Evolutionary conservation across 1,284 basidiomycete genomes (phyloP).

Genomic region (Leccinum fallax): DNA sequence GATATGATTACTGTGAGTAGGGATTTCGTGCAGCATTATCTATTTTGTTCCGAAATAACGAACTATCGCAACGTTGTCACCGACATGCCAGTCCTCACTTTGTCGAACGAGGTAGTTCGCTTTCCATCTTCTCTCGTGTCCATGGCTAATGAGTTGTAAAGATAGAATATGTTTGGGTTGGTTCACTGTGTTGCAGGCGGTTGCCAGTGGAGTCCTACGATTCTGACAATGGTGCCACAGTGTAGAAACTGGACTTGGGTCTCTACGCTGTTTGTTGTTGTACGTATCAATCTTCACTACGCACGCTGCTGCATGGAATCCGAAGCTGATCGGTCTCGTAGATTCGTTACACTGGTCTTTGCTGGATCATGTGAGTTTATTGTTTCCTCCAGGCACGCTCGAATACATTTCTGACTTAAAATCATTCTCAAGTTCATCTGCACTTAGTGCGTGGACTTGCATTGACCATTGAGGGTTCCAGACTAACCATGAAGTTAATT

Average conservation of each 20-base stretch:
- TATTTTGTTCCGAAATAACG: neutral
- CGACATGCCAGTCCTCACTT: neutral
- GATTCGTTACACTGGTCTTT: slow-evolving; percentile 22
- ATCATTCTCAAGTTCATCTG: neutral
- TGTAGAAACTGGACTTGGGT: slow-evolving; percentile 18
- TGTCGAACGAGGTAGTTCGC: slow-evolving; percentile 1
- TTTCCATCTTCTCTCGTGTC: too few relatives aligned
- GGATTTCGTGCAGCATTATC: neutral
- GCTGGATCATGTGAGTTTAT: slow-evolving; percentile 11
- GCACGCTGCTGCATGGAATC: neutral
- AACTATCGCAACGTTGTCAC: neutral
- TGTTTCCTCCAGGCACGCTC: too few relatives aligned
- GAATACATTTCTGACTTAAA: neutral
- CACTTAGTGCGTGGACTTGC: slow-evolving; percentile 2
- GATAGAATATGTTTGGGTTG: slow-evolving; percentile 16
- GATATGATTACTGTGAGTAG: slow-evolving; percentile 7
- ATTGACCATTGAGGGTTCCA: neutral
- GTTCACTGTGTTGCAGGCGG: neutral
- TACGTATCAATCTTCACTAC: neutral
- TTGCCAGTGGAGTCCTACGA: neutral
- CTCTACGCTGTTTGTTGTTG: slow-evolving; percentile 18
- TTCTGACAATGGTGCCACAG: slow-evolving; percentile 4
- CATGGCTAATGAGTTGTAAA: neutral
- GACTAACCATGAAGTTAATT: neutral
- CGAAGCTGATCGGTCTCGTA: neutral